Evolutionary conservation across 805 yeast genomes (phyloP), one percentile per base, ranked within the genome.

Genomic region (Candida quercuum): DNA sequence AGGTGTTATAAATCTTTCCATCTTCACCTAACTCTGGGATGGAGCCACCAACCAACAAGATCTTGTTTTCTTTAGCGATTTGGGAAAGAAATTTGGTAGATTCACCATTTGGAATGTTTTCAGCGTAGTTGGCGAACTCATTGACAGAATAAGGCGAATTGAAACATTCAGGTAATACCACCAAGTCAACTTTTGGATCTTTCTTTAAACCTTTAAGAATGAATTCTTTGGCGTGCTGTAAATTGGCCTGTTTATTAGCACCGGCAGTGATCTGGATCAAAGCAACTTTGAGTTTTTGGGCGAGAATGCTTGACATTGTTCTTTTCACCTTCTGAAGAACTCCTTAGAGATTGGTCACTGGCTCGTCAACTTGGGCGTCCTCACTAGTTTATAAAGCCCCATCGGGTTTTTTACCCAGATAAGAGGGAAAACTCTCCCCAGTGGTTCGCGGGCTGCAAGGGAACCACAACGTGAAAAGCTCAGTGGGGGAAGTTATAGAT

Each of bases 91-190:
- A 73, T 36, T 59, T 47, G 3, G 91, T 78, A 1, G 81, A 72
- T 42, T 77, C 80, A 6, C 95, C 95, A 2, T 65, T 58, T 6
- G 95, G 94, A 30, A 93, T 84, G n/a, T 60, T 49, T 59, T 93
- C 99, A 3, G 96, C 89, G 57, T 93, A 91, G 41, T 86, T 79
- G 6, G 84, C 76, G 61, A 93, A 93, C 44, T 89, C 82, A 41
- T 76, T 75, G 21, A 87, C 95, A 0, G 95, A 77, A 56, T 93
- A 93, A 3, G 98, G 98, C 2, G 96, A 86, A 59, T 91, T 93
- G 74, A 89, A 91, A 64, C 96, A 88, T 64, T 93, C 98, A 8
- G 99, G 99, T 30, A 93, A 66, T 46, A 93, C 88, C n/a, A 91
- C 76, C 39, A 93, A 64, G 51, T 89, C 84, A 11, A 83, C 75